Conservation (phyloP, 2,329 filamentous ascomycete species). For the Monilinia vaccinii-corymbosi region DNA sequence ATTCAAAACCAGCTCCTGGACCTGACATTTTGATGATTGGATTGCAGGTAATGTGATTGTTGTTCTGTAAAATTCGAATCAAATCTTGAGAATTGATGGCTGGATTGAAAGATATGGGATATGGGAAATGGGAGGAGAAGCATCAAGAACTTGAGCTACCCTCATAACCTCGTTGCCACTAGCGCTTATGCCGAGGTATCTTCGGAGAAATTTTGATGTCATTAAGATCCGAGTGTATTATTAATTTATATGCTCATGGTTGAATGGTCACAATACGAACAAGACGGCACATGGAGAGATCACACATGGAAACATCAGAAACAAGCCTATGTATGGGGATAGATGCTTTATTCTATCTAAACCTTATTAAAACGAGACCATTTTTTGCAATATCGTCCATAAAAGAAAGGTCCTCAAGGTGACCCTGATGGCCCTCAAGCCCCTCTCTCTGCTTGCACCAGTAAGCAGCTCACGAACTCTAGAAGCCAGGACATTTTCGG, state of each 20-base stretch:
- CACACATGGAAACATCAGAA: neutral
- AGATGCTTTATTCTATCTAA: slow-evolving; percentile 3
- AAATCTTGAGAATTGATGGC: neutral
- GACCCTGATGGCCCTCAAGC: slow-evolving; percentile 8
- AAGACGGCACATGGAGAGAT: neutral
- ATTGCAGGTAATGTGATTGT: neutral
- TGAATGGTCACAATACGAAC: neutral
- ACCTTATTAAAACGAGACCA: neutral
- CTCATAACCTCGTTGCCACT: no score
- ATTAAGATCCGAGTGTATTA: no score
- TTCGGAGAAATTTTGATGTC: neutral
- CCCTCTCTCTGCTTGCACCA: slow-evolving; percentile 5
- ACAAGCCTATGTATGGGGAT: neutral
- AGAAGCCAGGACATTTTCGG: slow-evolving; percentile 6
- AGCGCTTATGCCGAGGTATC: slow-evolving; percentile 2
- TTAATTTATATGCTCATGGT: neutral
- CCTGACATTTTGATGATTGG: slow-evolving; percentile 22
- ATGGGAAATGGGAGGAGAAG: neutral
- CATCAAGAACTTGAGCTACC: slow-evolving; percentile 13
- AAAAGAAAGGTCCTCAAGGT: neutral
- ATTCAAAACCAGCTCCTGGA: slow-evolving; percentile 65
- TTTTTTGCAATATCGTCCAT: neutral
- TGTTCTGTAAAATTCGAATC: neutral
- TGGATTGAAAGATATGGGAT: neutral
- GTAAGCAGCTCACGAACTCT: slow-evolving; percentile 7